Percentiles rank a stretch among this genome's conserved stretches.
Evolutionary conservation across 768 basidiomycete species (phyloP).

Genomic region (Sarcodon sp.): DNA sequence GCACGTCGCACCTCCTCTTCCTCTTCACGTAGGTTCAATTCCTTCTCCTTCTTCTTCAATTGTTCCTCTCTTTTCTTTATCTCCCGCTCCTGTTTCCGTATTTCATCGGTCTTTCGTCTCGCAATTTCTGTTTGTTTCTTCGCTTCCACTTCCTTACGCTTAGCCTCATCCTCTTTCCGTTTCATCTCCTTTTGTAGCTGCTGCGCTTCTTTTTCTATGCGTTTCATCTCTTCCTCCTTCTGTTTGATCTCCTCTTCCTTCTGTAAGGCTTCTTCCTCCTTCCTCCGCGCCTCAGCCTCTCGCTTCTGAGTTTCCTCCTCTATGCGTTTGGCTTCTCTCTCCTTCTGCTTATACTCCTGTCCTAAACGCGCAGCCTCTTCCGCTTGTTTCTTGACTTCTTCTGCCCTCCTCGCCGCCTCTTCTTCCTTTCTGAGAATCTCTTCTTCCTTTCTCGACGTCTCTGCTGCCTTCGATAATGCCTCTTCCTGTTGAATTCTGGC

Average conservation of each 20-base stretch:
- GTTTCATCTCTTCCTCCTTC: constrained; percentile 17
- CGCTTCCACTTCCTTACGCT: constrained; percentile 16
- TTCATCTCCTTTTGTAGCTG: constrained; percentile 14
- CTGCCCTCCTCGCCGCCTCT: constrained; percentile 8
- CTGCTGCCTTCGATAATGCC: constrained; percentile 9
- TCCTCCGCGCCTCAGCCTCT: constrained; percentile 16
- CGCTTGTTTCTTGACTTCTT: constrained; percentile 7
- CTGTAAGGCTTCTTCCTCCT: constrained; percentile 20
- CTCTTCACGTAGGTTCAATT: constrained; percentile 16
- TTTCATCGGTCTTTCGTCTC: constrained; percentile 23
- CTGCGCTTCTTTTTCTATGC: constrained; percentile 19
- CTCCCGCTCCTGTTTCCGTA: constrained; percentile 14
- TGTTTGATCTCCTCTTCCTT: constrained; percentile 19
- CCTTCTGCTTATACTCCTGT: constrained; percentile 9
- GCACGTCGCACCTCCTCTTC: constrained; percentile 14
- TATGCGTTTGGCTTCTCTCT: constrained; percentile 9
- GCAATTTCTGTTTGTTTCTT: constrained; percentile 17
- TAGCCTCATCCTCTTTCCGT: constrained; percentile 19
- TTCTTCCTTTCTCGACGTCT: constrained; percentile 11
- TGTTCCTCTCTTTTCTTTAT: constrained; percentile 10
- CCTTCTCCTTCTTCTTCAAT: constrained; percentile 16
- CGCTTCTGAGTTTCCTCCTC: constrained; percentile 9
- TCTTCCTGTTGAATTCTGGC: constrained; percentile 9
- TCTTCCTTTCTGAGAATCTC: constrained; percentile 12
- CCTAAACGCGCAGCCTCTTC: constrained; percentile 5